Percentiles rank a stretch among this genome's conserved stretches.
These are phyloP conservation scores for Silene coronaria DNA, from an alignment of 179 eudicot species.

Conservation along the genomic window DNA sequence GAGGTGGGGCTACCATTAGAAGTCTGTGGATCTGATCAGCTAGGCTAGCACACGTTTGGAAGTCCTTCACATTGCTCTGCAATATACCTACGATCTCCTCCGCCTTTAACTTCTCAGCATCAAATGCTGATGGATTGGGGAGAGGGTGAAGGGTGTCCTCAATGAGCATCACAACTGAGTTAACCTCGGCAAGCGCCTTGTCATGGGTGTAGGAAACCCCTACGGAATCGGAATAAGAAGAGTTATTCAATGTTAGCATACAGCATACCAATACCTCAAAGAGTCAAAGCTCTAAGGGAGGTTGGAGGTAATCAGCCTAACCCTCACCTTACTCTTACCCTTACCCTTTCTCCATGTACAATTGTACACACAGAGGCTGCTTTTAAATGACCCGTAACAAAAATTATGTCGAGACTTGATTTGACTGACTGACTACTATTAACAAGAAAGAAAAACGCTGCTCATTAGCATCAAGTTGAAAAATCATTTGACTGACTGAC, in stretches of 20 bases:
- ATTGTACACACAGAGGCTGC: background rate
- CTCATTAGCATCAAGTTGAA: background rate
- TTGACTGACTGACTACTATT: background rate
- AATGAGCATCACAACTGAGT: constrained; percentile 22
- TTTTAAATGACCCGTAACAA: background rate
- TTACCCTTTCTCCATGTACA: background rate
- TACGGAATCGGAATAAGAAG: background rate
- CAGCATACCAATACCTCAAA: background rate
- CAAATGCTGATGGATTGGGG: constrained; percentile 17
- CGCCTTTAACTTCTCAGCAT: constrained; percentile 21
- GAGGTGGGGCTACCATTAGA: constrained; percentile 20
- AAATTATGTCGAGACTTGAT: background rate
- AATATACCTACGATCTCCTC: constrained; percentile 18
- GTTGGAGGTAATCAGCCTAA: too few species aligned
- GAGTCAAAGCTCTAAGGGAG: too few species aligned
- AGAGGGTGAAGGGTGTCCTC: constrained; percentile 26
- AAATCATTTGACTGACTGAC: too few species aligned
- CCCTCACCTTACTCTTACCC: too few species aligned
- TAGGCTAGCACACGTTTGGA: constrained; percentile 16
- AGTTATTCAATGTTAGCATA: background rate
- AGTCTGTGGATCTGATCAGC: constrained; percentile 23
- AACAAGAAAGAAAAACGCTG: background rate
- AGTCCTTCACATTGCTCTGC: constrained; percentile 20
- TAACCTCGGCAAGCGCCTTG: constrained; percentile 28
- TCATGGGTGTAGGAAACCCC: constrained; percentile 23